Evolutionary conservation across 371 early-diverging fungal genomes (phyloP).

Genomic region (Mycotypha africana): DNA sequence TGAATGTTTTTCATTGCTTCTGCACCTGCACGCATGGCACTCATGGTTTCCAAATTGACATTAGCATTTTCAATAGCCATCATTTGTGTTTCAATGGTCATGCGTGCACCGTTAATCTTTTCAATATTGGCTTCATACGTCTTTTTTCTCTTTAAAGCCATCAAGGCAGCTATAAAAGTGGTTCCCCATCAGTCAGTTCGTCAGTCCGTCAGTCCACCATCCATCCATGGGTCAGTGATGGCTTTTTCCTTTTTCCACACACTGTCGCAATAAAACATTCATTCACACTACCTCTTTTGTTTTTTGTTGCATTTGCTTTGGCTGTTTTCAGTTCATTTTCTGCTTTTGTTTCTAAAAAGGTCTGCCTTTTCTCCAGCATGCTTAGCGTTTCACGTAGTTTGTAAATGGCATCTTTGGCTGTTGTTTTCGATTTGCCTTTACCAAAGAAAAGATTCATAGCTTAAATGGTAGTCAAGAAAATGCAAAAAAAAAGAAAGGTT

Average conservation of each 20-base stretch:
- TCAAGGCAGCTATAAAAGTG: constrained; percentile 86
- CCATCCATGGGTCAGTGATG: no score
- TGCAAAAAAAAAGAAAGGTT: constrained; percentile 2
- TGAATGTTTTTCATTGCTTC: constrained; percentile 94
- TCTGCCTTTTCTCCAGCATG: constrained; percentile 94
- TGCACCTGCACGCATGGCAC: constrained; percentile 92
- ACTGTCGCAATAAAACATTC: not conserved
- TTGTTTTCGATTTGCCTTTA: constrained; percentile 69
- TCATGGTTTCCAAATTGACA: constrained; percentile 93
- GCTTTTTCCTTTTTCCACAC: not conserved
- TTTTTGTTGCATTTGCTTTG: constrained; percentile 87
- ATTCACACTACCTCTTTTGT: constrained; percentile 69
- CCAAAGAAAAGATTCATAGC: constrained; percentile 86
- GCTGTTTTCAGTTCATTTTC: constrained; percentile 88
- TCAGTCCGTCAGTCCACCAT: no score
- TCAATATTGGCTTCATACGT: constrained; percentile 81
- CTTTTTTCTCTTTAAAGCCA: constrained; percentile 94
- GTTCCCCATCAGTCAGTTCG: no score
- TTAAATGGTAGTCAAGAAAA: no score
- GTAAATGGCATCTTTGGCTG: constrained; percentile 93
- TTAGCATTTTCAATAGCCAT: constrained; percentile 97
- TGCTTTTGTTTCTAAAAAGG: constrained; percentile 80
- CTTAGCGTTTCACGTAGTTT: constrained; percentile 84
- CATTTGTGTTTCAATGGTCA: constrained; percentile 94
- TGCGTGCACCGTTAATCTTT: constrained; percentile 81